Evolutionary conservation across 495 filamentous ascomycete genomes (phyloP).

Genomic region (Aspergillus sclerotioniger): DNA sequence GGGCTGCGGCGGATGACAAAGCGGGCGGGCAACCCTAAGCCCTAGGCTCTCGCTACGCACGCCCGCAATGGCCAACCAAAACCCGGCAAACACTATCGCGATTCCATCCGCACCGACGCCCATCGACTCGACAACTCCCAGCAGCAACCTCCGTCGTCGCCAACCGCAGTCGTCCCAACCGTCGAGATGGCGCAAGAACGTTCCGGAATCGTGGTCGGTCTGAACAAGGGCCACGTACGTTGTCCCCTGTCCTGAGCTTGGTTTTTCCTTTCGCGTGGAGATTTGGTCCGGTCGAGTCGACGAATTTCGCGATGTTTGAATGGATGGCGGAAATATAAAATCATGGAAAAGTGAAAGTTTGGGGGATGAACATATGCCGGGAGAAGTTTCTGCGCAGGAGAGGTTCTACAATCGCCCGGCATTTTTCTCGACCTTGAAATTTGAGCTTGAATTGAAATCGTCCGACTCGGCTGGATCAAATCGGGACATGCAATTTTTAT

Average conservation of each 20-base stretch:
- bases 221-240: conserved; percentile 90
- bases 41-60: conserved; percentile 30
- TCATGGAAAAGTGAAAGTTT: neutral
- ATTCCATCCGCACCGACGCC: conserved; percentile 37
- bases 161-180: conserved; percentile 44
- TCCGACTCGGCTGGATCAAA: conserved; percentile 14
- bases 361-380: neutral
- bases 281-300: conserved; percentile 10
- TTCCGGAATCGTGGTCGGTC: conserved; percentile 74
- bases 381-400: neutral
- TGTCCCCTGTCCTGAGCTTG: conserved; percentile 19
- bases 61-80: conserved; percentile 33
- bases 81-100: conserved; percentile 32
- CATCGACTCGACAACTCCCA: conserved; percentile 31
- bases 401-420: neutral
- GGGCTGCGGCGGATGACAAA: neutral
- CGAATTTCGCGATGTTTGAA: neutral
- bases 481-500: neutral
- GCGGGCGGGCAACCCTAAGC: conserved; percentile 19
- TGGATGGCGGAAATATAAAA: conserved; percentile 2
- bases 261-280: conserved; percentile 14
- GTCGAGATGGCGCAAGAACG: conserved; percentile 62
- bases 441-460: neutral
- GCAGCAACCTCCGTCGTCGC: conserved; percentile 45
- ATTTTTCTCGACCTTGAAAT: neutral